These are phyloP conservation scores for Aspergillus indologenus DNA, from an alignment of 495 filamentous ascomycete species.

Conservation along the genomic window DNA sequence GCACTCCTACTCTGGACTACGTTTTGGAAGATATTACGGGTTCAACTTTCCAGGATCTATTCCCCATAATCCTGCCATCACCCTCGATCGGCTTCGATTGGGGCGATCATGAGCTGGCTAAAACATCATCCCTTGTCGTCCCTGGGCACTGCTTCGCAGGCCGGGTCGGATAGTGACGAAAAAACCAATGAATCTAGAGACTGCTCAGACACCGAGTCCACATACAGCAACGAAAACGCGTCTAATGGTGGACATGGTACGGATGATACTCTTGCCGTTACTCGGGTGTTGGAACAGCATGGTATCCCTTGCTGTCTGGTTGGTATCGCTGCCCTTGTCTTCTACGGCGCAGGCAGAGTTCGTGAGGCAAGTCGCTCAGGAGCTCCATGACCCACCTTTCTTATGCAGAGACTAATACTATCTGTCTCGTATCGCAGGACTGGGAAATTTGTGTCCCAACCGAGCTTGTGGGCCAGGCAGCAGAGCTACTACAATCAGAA, in stretches of 20 bases:
- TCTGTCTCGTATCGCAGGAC: constrained; percentile 21
- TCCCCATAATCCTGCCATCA: constrained; percentile 14
- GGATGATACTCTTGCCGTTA: constrained; percentile 29
- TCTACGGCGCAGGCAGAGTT: constrained; percentile 28
- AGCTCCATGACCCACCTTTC: constrained; percentile 9
- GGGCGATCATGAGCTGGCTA: constrained; percentile 17
- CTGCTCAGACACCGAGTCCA: constrained; percentile 16
- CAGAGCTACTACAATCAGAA: constrained; percentile 18
- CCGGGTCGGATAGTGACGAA: constrained; percentile 13
- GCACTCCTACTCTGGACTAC: constrained; percentile 6
- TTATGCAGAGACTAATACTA: constrained; percentile 10
- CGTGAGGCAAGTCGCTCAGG: constrained; percentile 25
- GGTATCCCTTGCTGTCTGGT: constrained; percentile 31
- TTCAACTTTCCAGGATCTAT: constrained; percentile 7
- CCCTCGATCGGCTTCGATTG: constrained; percentile 14
- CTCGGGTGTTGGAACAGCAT: constrained; percentile 26
- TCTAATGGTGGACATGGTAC: constrained; percentile 21
- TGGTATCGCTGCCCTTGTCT: constrained; percentile 28
- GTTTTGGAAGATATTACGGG: constrained; percentile 2
- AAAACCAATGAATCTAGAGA: constrained; percentile 14
- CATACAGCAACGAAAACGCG: constrained; percentile 14
- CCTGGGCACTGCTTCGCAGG: constrained; percentile 13
- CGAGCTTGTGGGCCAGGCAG: constrained; percentile 16
- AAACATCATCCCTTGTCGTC: constrained; percentile 16
- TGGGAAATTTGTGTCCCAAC: constrained; percentile 28